These are phyloP conservation scores for Flaveria floridana DNA, from an alignment of 140 eudicot genomes.

Conservation along the genomic window DNA sequence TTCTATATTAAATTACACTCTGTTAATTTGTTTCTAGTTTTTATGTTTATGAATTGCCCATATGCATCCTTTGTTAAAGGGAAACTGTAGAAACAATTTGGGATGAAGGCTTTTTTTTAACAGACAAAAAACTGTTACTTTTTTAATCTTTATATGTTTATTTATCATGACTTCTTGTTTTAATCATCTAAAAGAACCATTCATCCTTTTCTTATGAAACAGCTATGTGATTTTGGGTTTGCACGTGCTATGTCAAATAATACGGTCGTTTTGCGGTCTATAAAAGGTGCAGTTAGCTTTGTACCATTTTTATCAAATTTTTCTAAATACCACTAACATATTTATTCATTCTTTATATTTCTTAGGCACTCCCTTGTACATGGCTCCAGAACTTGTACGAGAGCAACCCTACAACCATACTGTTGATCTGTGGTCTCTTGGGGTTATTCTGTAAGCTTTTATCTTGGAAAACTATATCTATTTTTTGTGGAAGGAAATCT, in stretches of 20 bases:
- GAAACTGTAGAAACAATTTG: background rate
- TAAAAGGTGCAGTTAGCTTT: slow-evolving; percentile 61
- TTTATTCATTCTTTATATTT: slow-evolving; percentile 16
- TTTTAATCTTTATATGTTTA: background rate
- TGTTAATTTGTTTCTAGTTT: background rate
- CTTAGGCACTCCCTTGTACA: slow-evolving; percentile 95
- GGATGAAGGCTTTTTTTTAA: background rate
- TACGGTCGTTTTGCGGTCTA: slow-evolving; percentile 92
- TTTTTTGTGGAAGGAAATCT: background rate
- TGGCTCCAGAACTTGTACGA: slow-evolving; percentile 99
- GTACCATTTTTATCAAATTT: background rate
- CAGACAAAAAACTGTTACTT: background rate
- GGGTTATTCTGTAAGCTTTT: slow-evolving; percentile 83
- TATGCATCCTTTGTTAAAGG: background rate
- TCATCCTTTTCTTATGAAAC: slow-evolving; percentile 28
- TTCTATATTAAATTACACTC: slow-evolving; percentile 1
- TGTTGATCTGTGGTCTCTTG: slow-evolving; percentile 94
- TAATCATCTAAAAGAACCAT: slow-evolving; percentile 5
- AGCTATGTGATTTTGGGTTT: slow-evolving; percentile 99
- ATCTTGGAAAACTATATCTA: background rate
- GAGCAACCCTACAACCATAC: slow-evolving; percentile 99
- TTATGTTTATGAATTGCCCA: slow-evolving; percentile 1
- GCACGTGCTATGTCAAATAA: slow-evolving; percentile 99
- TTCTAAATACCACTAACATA: background rate
- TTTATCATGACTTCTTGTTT: background rate